These are phyloP conservation scores for Hibiscus tridactylites DNA, from an alignment of 345 rosid species.

Conservation along the genomic window DNA sequence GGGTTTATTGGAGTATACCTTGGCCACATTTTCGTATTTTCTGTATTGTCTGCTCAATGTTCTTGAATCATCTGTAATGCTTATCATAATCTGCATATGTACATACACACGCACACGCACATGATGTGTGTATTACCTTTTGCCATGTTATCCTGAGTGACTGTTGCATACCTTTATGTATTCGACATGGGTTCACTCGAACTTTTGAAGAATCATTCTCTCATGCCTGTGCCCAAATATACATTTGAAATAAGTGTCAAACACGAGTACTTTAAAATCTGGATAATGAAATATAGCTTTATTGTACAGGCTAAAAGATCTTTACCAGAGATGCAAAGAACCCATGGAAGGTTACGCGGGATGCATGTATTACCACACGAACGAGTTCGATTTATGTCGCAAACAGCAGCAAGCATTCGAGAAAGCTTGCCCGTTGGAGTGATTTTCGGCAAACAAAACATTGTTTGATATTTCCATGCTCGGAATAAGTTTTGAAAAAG, in stretches of 20 bases:
- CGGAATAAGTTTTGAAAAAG: slow-evolving; percentile 32
- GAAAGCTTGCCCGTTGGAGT: slow-evolving; percentile 83
- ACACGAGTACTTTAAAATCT: neutral
- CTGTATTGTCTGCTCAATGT: neutral
- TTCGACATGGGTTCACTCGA: neutral
- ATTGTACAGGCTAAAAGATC: slow-evolving; percentile 72
- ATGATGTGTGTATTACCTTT: neutral
- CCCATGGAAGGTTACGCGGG: slow-evolving; percentile 90
- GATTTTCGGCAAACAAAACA: slow-evolving; percentile 17
- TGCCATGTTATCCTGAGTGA: neutral
- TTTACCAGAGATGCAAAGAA: slow-evolving; percentile 79
- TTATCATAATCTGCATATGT: neutral
- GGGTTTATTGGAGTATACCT: neutral
- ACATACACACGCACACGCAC: neutral
- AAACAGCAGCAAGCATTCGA: slow-evolving; percentile 93
- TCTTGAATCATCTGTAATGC: neutral
- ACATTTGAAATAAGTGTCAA: neutral
- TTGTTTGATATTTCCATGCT: slow-evolving; percentile 1
- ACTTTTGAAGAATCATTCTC: neutral
- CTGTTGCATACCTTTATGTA: neutral
- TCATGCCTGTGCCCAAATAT: neutral
- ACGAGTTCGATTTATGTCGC: slow-evolving; percentile 94
- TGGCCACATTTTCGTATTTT: neutral
- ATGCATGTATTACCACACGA: slow-evolving; percentile 92
- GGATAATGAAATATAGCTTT: neutral